Conservation (phyloP, 257 asterid genomes). For the Haberlea rhodopensis region DNA sequence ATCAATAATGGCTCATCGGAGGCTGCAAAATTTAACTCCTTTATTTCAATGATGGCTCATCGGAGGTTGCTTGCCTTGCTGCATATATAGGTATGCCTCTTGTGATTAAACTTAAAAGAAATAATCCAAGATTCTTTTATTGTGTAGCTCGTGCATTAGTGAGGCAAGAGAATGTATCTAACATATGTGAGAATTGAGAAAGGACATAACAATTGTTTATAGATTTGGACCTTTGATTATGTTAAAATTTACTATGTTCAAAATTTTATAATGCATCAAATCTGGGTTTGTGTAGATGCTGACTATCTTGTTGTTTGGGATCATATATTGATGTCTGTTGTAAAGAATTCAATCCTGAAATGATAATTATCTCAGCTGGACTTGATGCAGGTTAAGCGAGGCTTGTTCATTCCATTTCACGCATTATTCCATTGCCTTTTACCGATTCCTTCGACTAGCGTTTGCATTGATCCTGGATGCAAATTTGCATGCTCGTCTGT, state of each 20-base stretch:
- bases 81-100: constrained; percentile 64
- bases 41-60: constrained; percentile 85
- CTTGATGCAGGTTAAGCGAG: constrained; percentile 96
- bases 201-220: neutral
- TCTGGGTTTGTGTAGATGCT: constrained; percentile 66
- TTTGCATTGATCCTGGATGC: constrained; percentile 73
- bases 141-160: constrained; percentile 5
- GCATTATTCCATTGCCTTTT: constrained; percentile 71
- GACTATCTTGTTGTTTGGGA: constrained; percentile 98
- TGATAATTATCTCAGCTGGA: constrained; percentile 85
- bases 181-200: constrained; percentile 4
- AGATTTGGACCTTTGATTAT: neutral
- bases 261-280: neutral
- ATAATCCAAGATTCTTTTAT: constrained; percentile 2
- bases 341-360: constrained; percentile 84
- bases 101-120: constrained; percentile 2
- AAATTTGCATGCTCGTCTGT: constrained; percentile 59
- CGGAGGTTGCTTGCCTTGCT: constrained; percentile 89
- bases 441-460: constrained; percentile 89
- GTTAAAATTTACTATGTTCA: neutral
- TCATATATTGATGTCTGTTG: constrained; percentile 77
- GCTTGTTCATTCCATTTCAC: constrained; percentile 69
- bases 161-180: neutral
- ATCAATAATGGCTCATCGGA: constrained; percentile 65
- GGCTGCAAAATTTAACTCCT: constrained; percentile 64